phyloP scores from a whole-genome alignment of 768 basidiomycete genomes.

The Lactarius sanguifluus region DNA sequence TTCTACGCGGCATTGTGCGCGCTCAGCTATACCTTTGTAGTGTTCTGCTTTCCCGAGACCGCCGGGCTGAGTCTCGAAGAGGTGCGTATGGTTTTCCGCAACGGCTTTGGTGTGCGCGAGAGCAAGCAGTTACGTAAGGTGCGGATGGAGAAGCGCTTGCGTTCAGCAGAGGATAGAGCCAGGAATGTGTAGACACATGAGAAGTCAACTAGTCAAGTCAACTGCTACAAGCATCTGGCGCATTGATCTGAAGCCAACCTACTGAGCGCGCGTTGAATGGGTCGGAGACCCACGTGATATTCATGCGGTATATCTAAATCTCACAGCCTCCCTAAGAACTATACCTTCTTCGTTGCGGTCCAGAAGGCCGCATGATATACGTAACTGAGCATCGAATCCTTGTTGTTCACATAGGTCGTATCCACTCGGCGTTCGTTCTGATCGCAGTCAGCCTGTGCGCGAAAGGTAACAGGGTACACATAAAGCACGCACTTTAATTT shows the following conservation, averaged over 20 bases:
- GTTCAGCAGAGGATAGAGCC: neutral
- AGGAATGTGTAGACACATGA: neutral
- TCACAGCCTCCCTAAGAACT: neutral
- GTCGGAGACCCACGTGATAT: neutral
- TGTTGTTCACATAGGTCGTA: slow-evolving; percentile 85
- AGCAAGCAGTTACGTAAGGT: slow-evolving; percentile 49
- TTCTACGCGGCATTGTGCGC: slow-evolving; percentile 75
- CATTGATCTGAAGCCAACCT: neutral
- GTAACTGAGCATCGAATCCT: slow-evolving; percentile 78
- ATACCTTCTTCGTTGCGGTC: slow-evolving; percentile 57
- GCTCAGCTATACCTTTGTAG: slow-evolving; percentile 66
- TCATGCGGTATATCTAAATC: neutral
- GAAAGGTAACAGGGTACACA: neutral
- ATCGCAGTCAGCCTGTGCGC: slow-evolving; percentile 4
- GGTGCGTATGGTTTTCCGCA: slow-evolving; percentile 58
- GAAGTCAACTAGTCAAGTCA: neutral
- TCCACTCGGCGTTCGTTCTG: slow-evolving; percentile 80
- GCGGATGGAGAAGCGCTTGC: slow-evolving; percentile 39
- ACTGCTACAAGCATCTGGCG: neutral
- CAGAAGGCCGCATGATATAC: slow-evolving; percentile 84
- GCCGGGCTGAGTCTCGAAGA: slow-evolving; percentile 71
- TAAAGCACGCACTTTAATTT: slow-evolving; percentile 61
- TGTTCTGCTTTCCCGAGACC: slow-evolving; percentile 77
- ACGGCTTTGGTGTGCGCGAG: slow-evolving; percentile 63
- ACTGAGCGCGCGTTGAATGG: neutral